Conservation (phyloP, 495 filamentous ascomycete genomes). For the Talaromyces wortmannii region DNA sequence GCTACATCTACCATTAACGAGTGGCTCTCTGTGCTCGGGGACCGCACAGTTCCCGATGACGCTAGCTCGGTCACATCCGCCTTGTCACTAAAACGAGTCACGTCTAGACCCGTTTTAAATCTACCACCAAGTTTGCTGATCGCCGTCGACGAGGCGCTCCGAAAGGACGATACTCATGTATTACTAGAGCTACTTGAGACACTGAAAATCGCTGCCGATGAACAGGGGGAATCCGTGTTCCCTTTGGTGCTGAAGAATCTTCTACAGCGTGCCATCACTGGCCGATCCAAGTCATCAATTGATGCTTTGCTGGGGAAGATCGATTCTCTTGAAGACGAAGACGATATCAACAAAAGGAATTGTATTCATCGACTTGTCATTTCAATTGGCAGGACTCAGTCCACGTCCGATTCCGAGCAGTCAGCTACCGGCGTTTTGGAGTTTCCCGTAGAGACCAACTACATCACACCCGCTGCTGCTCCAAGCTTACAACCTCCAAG, state of each 20-base stretch:
- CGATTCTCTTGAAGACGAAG: slow-evolving; percentile 68
- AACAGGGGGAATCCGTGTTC: slow-evolving; percentile 36
- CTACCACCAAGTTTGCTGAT: slow-evolving; percentile 60
- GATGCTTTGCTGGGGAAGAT: slow-evolving; percentile 59
- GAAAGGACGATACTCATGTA: slow-evolving; percentile 59
- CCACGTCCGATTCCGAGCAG: slow-evolving; percentile 43
- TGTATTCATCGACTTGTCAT: slow-evolving; percentile 90
- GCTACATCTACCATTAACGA: slow-evolving; percentile 76
- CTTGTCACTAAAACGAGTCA: slow-evolving; percentile 61
- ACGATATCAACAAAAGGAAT: slow-evolving; percentile 91
- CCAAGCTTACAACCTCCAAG: slow-evolving; percentile 55
- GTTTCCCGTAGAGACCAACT: slow-evolving; percentile 49
- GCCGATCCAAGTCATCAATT: slow-evolving; percentile 60
- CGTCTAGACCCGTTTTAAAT: slow-evolving; percentile 64
- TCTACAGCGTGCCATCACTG: slow-evolving; percentile 76
- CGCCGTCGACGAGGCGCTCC: slow-evolving; percentile 69
- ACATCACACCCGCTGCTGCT: slow-evolving; percentile 69
- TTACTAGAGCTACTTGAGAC: slow-evolving; percentile 54
- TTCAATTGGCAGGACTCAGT: slow-evolving; percentile 74
- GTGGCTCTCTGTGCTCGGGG: slow-evolving; percentile 78
- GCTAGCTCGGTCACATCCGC: slow-evolving; percentile 62
- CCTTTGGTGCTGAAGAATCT: slow-evolving; percentile 67
- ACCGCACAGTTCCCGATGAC: slow-evolving; percentile 65
- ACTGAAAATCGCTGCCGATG: slow-evolving; percentile 44
- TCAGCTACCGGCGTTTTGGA: slow-evolving; percentile 39